phyloP scores from a whole-genome alignment of 108 stramenopile genomes.

The Cyclotella sp. region DNA sequence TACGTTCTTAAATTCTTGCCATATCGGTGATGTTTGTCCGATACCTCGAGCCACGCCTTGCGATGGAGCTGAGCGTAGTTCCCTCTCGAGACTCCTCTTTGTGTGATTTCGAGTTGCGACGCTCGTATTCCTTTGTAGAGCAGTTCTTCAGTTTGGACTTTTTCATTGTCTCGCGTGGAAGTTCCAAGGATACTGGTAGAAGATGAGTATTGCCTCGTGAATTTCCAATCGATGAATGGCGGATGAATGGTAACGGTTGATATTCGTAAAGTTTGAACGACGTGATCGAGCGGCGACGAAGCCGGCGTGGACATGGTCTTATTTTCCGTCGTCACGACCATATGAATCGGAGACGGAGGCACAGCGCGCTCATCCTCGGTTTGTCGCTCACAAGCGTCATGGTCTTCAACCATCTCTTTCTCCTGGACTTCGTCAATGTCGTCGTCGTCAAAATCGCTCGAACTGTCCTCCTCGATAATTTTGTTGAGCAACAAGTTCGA shows the following conservation, averaged over 20 bases:
- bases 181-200: slow-evolving; percentile 11
- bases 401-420: background rate
- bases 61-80: slow-evolving; percentile 83
- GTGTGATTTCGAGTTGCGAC: slow-evolving; percentile 77
- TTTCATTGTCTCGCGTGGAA: background rate
- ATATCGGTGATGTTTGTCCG: slow-evolving; percentile 92
- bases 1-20: slow-evolving; percentile 92
- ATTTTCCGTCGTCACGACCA: background rate
- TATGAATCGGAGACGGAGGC: slow-evolving; percentile 6
- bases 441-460: slow-evolving; percentile 52
- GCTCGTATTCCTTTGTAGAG: slow-evolving; percentile 79
- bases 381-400: background rate
- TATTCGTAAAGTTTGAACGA: background rate
- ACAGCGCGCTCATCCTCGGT: slow-evolving; percentile 33
- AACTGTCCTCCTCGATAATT: slow-evolving; percentile 66
- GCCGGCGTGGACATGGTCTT: slow-evolving; percentile 12
- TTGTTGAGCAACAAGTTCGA: slow-evolving; percentile 45
- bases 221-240: slow-evolving; percentile 42
- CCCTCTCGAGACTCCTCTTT: slow-evolving; percentile 73
- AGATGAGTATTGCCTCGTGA: slow-evolving; percentile 43
- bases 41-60: slow-evolving; percentile 91
- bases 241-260: slow-evolving; percentile 9
- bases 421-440: slow-evolving; percentile 57
- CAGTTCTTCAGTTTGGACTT: slow-evolving; percentile 25
- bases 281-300: slow-evolving; percentile 20